Conservation (phyloP, 768 basidiomycete genomes). For the Leccinum disarticulatum region DNA sequence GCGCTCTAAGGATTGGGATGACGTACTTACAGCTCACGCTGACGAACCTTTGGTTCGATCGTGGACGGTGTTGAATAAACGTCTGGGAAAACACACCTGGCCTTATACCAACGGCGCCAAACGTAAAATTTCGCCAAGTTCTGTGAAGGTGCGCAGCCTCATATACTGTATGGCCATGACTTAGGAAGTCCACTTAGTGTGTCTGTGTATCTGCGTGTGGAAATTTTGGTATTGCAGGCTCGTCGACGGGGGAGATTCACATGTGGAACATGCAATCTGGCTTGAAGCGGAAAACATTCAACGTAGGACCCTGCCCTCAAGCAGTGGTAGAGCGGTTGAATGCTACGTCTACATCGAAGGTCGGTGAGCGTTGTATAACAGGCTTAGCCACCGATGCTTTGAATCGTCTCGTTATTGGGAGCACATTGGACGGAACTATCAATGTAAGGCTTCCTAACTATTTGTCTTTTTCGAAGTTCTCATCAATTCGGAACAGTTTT, state of each 20-base stretch:
- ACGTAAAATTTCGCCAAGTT: conserved; percentile 53
- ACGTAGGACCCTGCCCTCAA: conserved; percentile 61
- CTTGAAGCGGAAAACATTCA: conserved; percentile 74
- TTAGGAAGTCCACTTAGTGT: conserved; percentile 42
- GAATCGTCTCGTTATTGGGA: conserved; percentile 77
- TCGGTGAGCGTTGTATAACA: conserved; percentile 60
- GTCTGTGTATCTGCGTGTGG: conserved; percentile 94
- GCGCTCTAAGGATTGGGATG: conserved; percentile 95
- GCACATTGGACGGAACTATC: conserved; percentile 85
- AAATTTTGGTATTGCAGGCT: conserved; percentile 88
- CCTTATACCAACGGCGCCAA: conserved; percentile 51
- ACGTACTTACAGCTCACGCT: conserved; percentile 86
- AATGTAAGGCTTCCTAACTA: conserved; percentile 56
- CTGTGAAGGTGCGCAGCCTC: conserved; percentile 60
- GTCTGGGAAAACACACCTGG: conserved; percentile 73
- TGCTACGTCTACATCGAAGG: conserved; percentile 38
- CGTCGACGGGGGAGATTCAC: conserved; percentile 73
- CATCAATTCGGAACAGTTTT: conserved; percentile 61
- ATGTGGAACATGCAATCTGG: conserved; percentile 99
- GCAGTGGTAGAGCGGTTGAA: conserved; percentile 48
- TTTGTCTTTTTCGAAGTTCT: not conserved
- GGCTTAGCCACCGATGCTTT: conserved; percentile 85
- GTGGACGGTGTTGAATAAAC: conserved; percentile 85
- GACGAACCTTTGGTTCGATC: conserved; percentile 83
- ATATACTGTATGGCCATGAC: too few species aligned